These are phyloP conservation scores for Biscogniauxia sp. DNA, from an alignment of 2,329 filamentous ascomycete species.

Conservation along the genomic window DNA sequence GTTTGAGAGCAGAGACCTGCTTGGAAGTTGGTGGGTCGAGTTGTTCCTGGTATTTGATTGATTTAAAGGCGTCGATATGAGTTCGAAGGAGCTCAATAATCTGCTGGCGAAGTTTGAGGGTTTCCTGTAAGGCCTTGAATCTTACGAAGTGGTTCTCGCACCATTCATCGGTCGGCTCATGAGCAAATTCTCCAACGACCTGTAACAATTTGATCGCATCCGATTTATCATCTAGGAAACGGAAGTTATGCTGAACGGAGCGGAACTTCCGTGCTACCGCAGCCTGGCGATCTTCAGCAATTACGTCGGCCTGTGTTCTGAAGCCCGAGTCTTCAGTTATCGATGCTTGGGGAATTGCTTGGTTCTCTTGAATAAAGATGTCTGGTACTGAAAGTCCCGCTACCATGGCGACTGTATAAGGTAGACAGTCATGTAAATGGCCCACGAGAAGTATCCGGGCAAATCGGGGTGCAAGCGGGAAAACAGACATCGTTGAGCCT, in stretches of 20 bases:
- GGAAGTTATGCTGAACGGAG: conserved; percentile 73
- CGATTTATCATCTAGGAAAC: conserved; percentile 74
- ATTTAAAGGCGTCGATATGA: conserved; percentile 67
- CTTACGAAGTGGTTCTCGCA: conserved; percentile 83
- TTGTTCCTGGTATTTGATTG: conserved; percentile 53
- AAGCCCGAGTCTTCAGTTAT: conserved; percentile 44
- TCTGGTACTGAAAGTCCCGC: conserved; percentile 86
- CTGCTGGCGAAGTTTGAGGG: conserved; percentile 77
- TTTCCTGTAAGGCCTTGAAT: conserved; percentile 82
- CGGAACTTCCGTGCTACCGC: conserved; percentile 61
- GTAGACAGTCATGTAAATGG: conserved; percentile 75
- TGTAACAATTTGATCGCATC: conserved; percentile 91
- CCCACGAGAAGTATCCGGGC: conserved; percentile 90
- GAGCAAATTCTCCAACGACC: conserved; percentile 82
- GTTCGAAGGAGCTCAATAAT: conserved; percentile 76
- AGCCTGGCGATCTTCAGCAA: conserved; percentile 68
- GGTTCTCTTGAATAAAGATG: conserved; percentile 79
- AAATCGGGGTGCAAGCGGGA: conserved; percentile 87
- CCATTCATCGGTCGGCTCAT: conserved; percentile 69
- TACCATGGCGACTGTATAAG: conserved; percentile 84
- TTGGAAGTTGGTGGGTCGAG: conserved; percentile 60
- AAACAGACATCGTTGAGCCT: conserved; percentile 80
- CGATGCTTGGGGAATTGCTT: conserved; percentile 57
- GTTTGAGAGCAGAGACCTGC: conserved; percentile 77
- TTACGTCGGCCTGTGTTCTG: conserved; percentile 64